These are phyloP conservation scores for Colletotrichum gloeosporioides DNA, from an alignment of 2,329 filamentous ascomycete species.

Conservation along the genomic window DNA sequence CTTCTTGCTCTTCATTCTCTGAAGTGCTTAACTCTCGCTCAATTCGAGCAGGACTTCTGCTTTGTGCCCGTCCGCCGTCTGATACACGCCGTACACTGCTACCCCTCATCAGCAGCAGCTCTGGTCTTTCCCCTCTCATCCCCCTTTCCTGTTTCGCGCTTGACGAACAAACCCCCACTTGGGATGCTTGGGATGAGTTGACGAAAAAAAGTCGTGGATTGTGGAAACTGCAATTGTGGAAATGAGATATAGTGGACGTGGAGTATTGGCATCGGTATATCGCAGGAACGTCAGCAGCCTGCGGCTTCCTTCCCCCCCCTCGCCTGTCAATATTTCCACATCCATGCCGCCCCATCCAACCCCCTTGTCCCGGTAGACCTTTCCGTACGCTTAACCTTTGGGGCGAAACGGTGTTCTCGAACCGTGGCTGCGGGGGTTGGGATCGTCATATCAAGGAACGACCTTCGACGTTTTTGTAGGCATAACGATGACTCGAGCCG, in stretches of 20 bases:
- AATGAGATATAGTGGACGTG: not conserved
- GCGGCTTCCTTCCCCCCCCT: not conserved
- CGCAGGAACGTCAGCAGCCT: not conserved
- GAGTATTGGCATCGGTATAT: not conserved
- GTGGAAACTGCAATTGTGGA: not conserved
- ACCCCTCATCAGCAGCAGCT: not conserved
- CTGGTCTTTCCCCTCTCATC: not conserved
- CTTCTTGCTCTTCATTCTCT: not conserved
- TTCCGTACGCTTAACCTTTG: conserved; percentile 12
- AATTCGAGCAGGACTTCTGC: not conserved
- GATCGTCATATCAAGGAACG: conserved; percentile 9
- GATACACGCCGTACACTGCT: not conserved
- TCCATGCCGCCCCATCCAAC: conserved; percentile 3
- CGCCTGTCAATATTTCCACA: not conserved
- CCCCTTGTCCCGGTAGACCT: conserved; percentile 10
- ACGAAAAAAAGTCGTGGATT: not conserved
- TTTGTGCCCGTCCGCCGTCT: not conserved
- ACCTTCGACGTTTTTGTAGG: conserved; percentile 2
- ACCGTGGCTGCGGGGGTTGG: conserved; percentile 4
- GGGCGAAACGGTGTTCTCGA: conserved; percentile 12
- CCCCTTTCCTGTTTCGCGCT: conserved; percentile 1
- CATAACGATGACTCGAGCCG: conserved; percentile 19
- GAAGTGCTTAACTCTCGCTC: not conserved
- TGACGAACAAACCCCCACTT: conserved; percentile 4
- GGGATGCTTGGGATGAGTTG: not conserved